Percentiles rank a stretch among this genome's conserved stretches.
Evolutionary conservation across 2,329 filamentous ascomycete genomes (phyloP).

Genomic region (Fusarium sp.): DNA sequence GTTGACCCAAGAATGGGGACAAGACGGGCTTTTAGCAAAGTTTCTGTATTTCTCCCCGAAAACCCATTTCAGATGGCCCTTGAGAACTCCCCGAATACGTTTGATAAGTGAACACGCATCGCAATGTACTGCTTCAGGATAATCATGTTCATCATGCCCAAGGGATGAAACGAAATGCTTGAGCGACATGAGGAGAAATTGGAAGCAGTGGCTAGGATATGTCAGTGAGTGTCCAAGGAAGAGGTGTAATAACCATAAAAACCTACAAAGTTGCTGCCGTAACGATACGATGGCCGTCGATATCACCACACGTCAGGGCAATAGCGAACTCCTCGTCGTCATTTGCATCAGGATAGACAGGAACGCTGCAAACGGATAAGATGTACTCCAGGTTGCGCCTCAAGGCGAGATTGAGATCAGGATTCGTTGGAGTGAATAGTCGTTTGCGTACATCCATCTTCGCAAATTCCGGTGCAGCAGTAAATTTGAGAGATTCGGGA

Average conservation of each 20-base stretch:
- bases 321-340: background rate
- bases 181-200: background rate
- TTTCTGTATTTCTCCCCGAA: background rate
- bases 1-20: background rate
- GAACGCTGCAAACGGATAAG: background rate
- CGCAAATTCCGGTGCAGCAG: fast-evolving
- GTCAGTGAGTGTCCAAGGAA: background rate
- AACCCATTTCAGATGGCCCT: background rate
- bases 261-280: background rate
- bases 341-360: background rate
- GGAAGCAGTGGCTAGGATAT: background rate
- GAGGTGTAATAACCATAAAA: fast-evolving
- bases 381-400: background rate
- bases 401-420: background rate
- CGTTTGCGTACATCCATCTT: background rate
- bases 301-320: background rate
- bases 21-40: fast-evolving
- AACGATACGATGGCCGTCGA: background rate
- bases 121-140: background rate
- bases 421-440: background rate
- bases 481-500: background rate
- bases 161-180: background rate
- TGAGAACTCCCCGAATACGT: background rate
- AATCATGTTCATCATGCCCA: fast-evolving
- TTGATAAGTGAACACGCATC: fast-evolving